These are phyloP conservation scores for Amphichorda felina DNA, from an alignment of 2,329 filamentous ascomycete species.

Conservation along the genomic window DNA sequence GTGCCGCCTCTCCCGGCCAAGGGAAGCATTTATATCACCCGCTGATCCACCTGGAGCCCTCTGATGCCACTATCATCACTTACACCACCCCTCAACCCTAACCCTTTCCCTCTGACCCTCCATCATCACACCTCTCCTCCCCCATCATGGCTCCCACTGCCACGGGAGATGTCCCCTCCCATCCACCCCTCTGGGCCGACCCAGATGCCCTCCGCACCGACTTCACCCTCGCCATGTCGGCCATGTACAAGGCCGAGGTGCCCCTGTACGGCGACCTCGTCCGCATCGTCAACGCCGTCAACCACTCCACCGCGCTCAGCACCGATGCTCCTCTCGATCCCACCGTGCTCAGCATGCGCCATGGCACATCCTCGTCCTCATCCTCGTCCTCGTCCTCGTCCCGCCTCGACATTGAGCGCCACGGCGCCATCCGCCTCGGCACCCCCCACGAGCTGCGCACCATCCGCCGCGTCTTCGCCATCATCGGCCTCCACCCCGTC, in stretches of 20 bases:
- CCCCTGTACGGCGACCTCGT: slow-evolving; percentile 20
- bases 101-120: no score
- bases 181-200: slow-evolving; percentile 5
- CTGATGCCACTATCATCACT: no score
- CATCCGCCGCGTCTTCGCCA: slow-evolving; percentile 28
- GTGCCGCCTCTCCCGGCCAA: no score
- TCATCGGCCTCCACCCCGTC: slow-evolving; percentile 35
- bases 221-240: slow-evolving; percentile 19
- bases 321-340: not conserved
- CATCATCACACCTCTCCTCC: no score
- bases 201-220: slow-evolving; percentile 10
- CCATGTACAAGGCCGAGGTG: slow-evolving; percentile 22
- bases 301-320: slow-evolving; percentile 5
- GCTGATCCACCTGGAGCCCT: no score
- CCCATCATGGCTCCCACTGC: not conserved
- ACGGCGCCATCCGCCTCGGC: slow-evolving; percentile 37
- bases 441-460: slow-evolving; percentile 28
- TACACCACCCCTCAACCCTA: no score
- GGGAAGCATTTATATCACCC: no score
- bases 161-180: not conserved
- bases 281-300: slow-evolving; percentile 15
- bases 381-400: not conserved
- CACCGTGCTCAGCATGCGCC: not conserved
- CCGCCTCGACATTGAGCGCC: slow-evolving; percentile 16
- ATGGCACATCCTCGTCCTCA: no score